Evolutionary conservation across 352 stramenopile species (phyloP).

Genomic region (Halophytophthora batemanensis): DNA sequence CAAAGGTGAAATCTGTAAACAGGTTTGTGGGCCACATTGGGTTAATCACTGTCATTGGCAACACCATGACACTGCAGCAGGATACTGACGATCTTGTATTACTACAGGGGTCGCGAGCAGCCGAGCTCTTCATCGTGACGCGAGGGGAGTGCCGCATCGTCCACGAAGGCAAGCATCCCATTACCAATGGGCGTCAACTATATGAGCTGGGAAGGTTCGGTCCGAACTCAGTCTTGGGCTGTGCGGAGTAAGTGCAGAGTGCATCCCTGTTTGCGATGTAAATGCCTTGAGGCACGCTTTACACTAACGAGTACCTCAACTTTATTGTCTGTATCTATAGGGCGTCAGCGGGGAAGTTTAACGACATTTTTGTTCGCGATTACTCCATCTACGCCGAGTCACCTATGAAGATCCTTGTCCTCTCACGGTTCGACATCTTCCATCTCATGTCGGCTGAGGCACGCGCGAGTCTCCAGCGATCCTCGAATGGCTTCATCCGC

Average conservation of each 20-base stretch:
- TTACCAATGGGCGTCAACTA: slow-evolving; percentile 53
- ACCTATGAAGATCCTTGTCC: slow-evolving; percentile 71
- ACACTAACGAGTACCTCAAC: not conserved
- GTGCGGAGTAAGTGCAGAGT: slow-evolving; percentile 56
- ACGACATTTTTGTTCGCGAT: slow-evolving; percentile 73
- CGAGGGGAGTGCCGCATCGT: slow-evolving; percentile 73
- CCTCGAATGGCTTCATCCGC: slow-evolving; percentile 44
- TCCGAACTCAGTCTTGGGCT: slow-evolving; percentile 75
- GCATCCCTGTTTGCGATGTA: not conserved
- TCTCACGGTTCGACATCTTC: slow-evolving; percentile 86
- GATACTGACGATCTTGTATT: slow-evolving; percentile 1
- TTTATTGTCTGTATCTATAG: slow-evolving; percentile 19
- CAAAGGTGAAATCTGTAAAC: slow-evolving; percentile 71
- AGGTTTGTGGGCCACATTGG: slow-evolving; percentile 28
- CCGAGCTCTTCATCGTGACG: slow-evolving; percentile 73
- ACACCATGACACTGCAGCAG: not conserved
- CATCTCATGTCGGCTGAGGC: slow-evolving; percentile 73
- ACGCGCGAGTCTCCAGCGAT: slow-evolving; percentile 65
- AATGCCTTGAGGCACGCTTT: not conserved
- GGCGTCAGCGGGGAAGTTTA: slow-evolving; percentile 76
- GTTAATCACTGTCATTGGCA: not conserved
- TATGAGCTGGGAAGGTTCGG: slow-evolving; percentile 72
- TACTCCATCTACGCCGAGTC: slow-evolving; percentile 77
- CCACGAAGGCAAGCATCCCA: slow-evolving; percentile 72
- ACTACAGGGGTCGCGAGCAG: slow-evolving; percentile 56